Base-by-base conservation (phyloP, 2,329 filamentous ascomycete species). In the Orbilia oligospora region DNA sequence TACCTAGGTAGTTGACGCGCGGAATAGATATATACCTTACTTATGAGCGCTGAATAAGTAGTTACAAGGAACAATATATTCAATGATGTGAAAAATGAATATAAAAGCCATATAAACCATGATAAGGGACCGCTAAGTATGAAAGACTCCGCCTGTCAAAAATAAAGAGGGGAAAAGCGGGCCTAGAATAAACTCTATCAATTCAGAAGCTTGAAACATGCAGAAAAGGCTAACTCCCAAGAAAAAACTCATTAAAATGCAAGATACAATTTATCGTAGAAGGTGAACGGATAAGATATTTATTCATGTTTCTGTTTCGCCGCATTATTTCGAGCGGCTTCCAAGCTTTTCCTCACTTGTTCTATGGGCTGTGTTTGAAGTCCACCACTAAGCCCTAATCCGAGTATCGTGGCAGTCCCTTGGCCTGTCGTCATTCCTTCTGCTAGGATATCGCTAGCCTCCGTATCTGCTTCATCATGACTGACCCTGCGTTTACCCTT, bases 281-380 rank as follows among this genome's bases (percentile, higher is more conserved):
- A 51, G 27, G 5, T 16, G 3, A 18, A 5, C 6, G 2, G 3
- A n/a, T n/a, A 9, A n/a, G 9, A n/a, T 27, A 33, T 61, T 51
- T 33, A 56, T 41, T 58, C 49, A 49, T 51, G 46, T n/a, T 71
- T 58, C 27, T 63, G 33, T 27, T 70, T 76, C 48, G 10, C 56
- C 10, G 65, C 48, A 20, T 46, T 48, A 1, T 71, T 61, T n/a
- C 44, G 53, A 12, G 61, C 51, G 18, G 22, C 51, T 27, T 77
- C 73, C 33, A 77, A 49, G 24, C 67, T 77, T 41, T 66, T 38
- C 33, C 61, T 71, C 6, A 58, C 73, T 12, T 71, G 73, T 18
- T 55, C 18, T 0, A 48, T 71, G 33, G 67, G 61, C 24, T 67
- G 51, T 18, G 53, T 46, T 6, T 27, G n/a, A 4, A 30, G 20